Percentiles rank a stretch among this genome's conserved stretches.
Conservation (phyloP, 768 basidiomycete genomes). For the Xerocomellus intermedius region DNA sequence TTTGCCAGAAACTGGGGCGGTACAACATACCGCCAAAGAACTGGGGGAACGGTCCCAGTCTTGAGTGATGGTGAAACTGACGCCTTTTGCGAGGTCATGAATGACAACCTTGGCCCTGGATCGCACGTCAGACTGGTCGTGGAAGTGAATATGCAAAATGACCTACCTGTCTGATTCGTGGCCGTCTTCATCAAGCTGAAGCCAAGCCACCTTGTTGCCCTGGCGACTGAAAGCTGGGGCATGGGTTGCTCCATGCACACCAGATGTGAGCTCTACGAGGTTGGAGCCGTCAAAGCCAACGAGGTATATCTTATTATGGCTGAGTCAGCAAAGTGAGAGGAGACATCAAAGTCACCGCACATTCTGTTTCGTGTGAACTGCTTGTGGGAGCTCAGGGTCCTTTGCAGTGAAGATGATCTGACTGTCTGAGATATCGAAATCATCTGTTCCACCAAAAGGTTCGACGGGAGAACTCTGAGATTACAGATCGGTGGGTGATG, state of each 20-base stretch:
- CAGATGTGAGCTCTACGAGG: constrained; percentile 73
- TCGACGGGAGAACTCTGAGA: constrained; percentile 70
- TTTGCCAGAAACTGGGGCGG: background rate
- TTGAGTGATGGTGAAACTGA: constrained; percentile 73
- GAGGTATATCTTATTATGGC: constrained; percentile 67
- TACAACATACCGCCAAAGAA: constrained; percentile 14
- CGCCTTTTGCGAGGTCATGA: constrained; percentile 66
- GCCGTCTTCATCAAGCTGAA: constrained; percentile 84
- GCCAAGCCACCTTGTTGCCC: constrained; percentile 80
- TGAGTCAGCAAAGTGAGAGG: background rate
- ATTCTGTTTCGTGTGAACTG: constrained; percentile 89
- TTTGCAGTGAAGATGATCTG: constrained; percentile 85
- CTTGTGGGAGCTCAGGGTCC: constrained; percentile 70
- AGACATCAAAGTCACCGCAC: constrained; percentile 36
- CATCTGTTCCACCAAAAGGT: constrained; percentile 81
- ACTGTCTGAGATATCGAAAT: constrained; percentile 70
- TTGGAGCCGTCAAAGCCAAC: constrained; percentile 54
- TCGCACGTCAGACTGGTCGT: background rate
- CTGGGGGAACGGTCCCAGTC: constrained; percentile 81
- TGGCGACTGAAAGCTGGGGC: constrained; percentile 65
- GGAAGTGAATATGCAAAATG: background rate
- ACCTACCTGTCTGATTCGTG: constrained; percentile 80
- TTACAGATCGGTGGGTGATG: background rate
- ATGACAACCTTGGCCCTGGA: constrained; percentile 72
- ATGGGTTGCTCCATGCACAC: constrained; percentile 80